A percentile compares a stretch with the other conserved stretches of the same genome.
Conservation (phyloP, 2,329 filamentous ascomycete genomes). For the Alternaria sp. region DNA sequence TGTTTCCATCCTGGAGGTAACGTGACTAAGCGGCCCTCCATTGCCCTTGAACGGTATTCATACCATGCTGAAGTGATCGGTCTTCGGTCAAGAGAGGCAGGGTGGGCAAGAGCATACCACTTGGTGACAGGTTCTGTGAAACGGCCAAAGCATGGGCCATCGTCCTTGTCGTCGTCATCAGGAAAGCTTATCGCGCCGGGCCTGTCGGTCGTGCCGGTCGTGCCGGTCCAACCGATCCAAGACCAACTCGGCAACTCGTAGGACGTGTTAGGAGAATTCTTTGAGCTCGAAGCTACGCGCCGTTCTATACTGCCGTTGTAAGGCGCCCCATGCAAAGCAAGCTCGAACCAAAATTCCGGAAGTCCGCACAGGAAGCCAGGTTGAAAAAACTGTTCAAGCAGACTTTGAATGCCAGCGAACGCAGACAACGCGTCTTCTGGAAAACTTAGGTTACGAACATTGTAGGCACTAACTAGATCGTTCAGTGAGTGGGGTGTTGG, state of each 20-base stretch:
- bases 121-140: neutral
- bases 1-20: neutral
- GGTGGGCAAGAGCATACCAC: neutral
- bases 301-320: neutral
- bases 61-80: neutral
- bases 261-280: too few species aligned
- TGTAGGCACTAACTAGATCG: neutral
- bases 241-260: neutral
- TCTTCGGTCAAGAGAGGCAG: neutral
- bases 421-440: neutral
- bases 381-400: neutral
- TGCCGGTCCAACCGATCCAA: neutral
- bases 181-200: neutral
- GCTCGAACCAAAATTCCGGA: neutral
- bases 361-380: neutral
- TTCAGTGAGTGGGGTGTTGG: neutral
- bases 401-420: neutral
- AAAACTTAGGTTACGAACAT: rapidly evolving
- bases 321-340: neutral
- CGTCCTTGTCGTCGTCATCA: neutral
- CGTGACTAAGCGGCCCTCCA: rapidly evolving
- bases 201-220: too few species aligned
- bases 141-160: too few species aligned
- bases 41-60: neutral
- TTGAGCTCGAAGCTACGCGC: too few species aligned